Percentiles rank a stretch among this genome's conserved stretches.
These are phyloP conservation scores for Hortiboletus flavorubellus DNA, from an alignment of 768 basidiomycete genomes.

Conservation along the genomic window DNA sequence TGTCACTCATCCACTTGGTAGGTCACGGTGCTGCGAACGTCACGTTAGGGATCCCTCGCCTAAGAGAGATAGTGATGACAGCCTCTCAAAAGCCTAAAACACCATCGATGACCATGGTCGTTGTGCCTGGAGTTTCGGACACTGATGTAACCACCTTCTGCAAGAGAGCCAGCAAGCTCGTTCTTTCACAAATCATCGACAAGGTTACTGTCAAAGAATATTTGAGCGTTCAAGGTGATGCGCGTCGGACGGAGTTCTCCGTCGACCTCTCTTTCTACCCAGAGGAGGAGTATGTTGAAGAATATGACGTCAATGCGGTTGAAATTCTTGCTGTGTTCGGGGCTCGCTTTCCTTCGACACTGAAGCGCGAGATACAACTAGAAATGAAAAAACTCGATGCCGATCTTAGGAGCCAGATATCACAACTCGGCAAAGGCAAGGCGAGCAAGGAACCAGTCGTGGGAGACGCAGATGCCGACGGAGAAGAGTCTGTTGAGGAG, in stretches of 20 bases:
- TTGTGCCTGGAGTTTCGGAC: constrained; percentile 49
- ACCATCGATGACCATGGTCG: constrained; percentile 90
- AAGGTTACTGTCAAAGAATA: constrained; percentile 77
- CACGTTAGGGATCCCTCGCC: constrained; percentile 96
- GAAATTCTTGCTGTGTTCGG: constrained; percentile 75
- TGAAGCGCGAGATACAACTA: constrained; percentile 81
- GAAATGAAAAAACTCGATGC: constrained; percentile 86
- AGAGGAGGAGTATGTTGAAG: constrained; percentile 72
- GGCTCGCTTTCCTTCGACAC: constrained; percentile 67
- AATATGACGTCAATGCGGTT: constrained; percentile 70
- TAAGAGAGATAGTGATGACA: constrained; percentile 99
- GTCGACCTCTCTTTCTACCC: constrained; percentile 87
- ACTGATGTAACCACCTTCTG: constrained; percentile 74
- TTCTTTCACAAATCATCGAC: constrained; percentile 86
- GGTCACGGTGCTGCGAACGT: constrained; percentile 99
- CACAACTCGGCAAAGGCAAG: constrained; percentile 82
- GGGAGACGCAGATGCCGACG: constrained; percentile 49
- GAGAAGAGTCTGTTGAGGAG: constrained; percentile 37
- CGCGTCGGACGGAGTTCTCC: constrained; percentile 75
- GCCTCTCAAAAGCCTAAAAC: constrained; percentile 95
- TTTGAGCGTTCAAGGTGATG: constrained; percentile 59
- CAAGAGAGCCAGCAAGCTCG: constrained; percentile 82
- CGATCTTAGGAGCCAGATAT: constrained; percentile 73
- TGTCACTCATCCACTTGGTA: constrained; percentile 30
- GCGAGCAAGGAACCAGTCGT: constrained; percentile 40